These are phyloP conservation scores for Colletotrichum phormii DNA, from an alignment of 2,329 filamentous ascomycete species.

Conservation along the genomic window DNA sequence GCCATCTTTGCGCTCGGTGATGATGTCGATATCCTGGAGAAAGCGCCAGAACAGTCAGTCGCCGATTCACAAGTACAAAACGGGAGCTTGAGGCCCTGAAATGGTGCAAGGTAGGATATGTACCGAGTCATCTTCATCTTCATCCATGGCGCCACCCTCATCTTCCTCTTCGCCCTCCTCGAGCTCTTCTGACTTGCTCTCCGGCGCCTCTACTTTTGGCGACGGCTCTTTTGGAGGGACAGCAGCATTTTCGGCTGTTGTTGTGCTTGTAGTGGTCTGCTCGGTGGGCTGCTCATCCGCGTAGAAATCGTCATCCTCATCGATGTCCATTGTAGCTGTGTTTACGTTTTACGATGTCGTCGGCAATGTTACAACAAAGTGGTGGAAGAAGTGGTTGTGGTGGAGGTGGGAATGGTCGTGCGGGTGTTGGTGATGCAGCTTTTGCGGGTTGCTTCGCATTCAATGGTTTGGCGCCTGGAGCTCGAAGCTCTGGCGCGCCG, in stretches of 20 bases:
- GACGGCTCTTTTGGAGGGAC: constrained; percentile 27
- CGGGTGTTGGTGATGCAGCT: constrained; percentile 1
- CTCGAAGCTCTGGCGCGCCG: constrained; percentile 8
- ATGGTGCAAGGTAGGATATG: constrained; percentile 10
- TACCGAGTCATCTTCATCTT: constrained; percentile 68
- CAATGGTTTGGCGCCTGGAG: neutral
- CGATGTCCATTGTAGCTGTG: constrained; percentile 67
- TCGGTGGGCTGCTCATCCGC: constrained; percentile 66
- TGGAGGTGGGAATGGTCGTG: neutral
- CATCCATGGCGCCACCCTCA: constrained; percentile 69
- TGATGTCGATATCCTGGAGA: constrained; percentile 73
- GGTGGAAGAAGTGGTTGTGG: neutral
- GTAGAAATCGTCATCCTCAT: constrained; percentile 77
- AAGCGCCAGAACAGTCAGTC: constrained; percentile 15
- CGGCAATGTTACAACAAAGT: neutral
- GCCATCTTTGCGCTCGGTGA: constrained; percentile 75
- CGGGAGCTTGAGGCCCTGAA: neutral
- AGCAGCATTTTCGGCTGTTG: constrained; percentile 14
- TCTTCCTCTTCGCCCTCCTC: constrained; percentile 75
- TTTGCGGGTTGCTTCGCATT: constrained; percentile 12
- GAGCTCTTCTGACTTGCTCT: constrained; percentile 62
- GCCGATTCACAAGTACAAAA: neutral
- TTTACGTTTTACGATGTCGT: constrained; percentile 23
- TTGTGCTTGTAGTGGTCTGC: constrained; percentile 36
- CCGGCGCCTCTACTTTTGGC: constrained; percentile 33